Evolutionary conservation across 192 early-diverging fungal genomes (phyloP), one percentile per base, ranked within the genome.

Genomic region (Entomortierella parvispora): DNA sequence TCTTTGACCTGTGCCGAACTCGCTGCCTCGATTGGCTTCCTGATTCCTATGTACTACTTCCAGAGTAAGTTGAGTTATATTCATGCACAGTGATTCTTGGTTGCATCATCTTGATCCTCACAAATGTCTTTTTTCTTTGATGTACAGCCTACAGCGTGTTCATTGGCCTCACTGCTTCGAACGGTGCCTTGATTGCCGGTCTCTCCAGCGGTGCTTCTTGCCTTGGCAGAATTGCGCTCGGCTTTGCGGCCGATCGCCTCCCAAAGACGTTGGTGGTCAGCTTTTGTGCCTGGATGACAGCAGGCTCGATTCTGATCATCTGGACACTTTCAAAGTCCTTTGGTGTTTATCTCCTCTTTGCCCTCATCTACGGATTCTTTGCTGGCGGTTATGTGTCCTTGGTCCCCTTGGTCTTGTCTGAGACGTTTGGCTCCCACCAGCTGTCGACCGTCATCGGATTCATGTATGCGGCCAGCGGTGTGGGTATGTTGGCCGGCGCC

Each of bases 161-260:
- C 64, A 85, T 87, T 50, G 90, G 89, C 14, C 79, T 91, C 32
- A 80, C 87, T 8, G 71, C 81, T 46, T 74, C 82, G 53, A 74
- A 86, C 31, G 90, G 88, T 17, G 90, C 90, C 22, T 79, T 91
- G 69, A 83, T 88, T 31, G 75, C 87, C 33, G 86, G 87, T 31
- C 71, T 93, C 34, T 83, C 88, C 25, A 93, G 91, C 64, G 90
- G 85, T 23, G 88, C 89, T 6, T 83, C 86, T 1, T 87, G 85
- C 54, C 51, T 88, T 7, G 91, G 91, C 5, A 84, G 91, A 48
- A 81, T 93, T 56, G 59, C 84, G 9, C 83, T 89, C 33, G 91
- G 91, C 2, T 86, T 84, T 49, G 82, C 79, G n/a, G 90, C 90
- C 7, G 91, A 93, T 44, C 65, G 72, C 10, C 28, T 76, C 2